These are phyloP conservation scores for Phyllosticta capitalensis DNA, from an alignment of 2,329 filamentous ascomycete genomes.

Conservation along the genomic window DNA sequence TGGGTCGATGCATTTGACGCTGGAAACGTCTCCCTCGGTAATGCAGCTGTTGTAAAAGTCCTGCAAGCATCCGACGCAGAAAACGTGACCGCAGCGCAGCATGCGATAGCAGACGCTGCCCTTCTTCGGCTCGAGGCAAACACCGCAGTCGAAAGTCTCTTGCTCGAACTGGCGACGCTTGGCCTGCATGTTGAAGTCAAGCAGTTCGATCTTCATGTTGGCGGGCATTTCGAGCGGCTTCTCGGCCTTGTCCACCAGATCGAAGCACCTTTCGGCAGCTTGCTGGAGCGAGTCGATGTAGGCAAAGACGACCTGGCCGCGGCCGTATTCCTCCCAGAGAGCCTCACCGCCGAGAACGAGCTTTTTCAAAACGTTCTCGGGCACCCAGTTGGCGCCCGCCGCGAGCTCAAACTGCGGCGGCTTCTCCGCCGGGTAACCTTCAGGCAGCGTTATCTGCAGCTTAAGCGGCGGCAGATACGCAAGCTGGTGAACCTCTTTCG, in stretches of 20 bases:
- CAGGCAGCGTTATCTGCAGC: constrained; percentile 44
- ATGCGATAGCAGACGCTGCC: constrained; percentile 72
- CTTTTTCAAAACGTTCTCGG: constrained; percentile 32
- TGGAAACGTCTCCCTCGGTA: constrained; percentile 67
- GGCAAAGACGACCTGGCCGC: constrained; percentile 46
- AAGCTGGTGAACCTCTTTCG: constrained; percentile 36
- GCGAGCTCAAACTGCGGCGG: constrained; percentile 42
- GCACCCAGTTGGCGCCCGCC: constrained; percentile 45
- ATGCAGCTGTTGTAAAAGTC: constrained; percentile 89
- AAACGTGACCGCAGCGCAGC: constrained; percentile 79
- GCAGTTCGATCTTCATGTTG: constrained; percentile 54
- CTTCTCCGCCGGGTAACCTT: constrained; percentile 45
- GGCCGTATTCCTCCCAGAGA: constrained; percentile 53
- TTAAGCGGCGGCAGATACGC: constrained; percentile 48
- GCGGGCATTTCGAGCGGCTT: constrained; percentile 39
- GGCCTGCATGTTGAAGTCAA: constrained; percentile 70
- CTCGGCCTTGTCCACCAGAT: constrained; percentile 31
- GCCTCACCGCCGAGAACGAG: constrained; percentile 39
- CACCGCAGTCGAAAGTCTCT: constrained; percentile 77
- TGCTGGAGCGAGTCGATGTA: constrained; percentile 54
- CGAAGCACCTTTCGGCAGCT: constrained; percentile 46
- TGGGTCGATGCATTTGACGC: constrained; percentile 71
- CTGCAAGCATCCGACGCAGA: constrained; percentile 77
- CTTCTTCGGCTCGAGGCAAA: constrained; percentile 90
- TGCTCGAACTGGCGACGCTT: constrained; percentile 68